Conservation (phyloP, 768 basidiomycete genomes). For the Sarcodon aspratus region DNA sequence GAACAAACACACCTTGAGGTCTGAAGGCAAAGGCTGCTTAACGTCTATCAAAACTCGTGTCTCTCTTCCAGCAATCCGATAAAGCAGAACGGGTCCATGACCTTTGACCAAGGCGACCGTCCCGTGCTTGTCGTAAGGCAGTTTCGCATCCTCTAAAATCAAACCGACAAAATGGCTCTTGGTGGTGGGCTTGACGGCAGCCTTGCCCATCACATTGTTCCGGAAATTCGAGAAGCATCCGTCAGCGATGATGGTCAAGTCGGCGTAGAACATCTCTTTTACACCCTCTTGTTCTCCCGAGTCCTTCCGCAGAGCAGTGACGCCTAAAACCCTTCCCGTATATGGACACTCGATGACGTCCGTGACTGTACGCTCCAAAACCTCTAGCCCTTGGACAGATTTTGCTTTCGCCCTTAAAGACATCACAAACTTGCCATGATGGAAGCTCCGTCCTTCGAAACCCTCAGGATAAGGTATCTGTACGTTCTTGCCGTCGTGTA, state of each 20-base stretch:
- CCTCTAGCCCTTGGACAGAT: conserved; percentile 52
- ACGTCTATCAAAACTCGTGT: conserved; percentile 93
- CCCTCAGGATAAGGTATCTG: conserved; percentile 80
- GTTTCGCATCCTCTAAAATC: conserved; percentile 62
- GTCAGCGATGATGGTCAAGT: conserved; percentile 83
- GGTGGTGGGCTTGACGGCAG: conserved; percentile 37
- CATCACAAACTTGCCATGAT: conserved; percentile 88
- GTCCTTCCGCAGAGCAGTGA: conserved; percentile 41
- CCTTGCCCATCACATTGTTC: conserved; percentile 43
- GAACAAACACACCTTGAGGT: conserved; percentile 50
- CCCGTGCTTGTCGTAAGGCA: conserved; percentile 71
- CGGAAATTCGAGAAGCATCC: conserved; percentile 95
- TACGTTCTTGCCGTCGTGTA: conserved; percentile 54
- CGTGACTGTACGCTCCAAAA: conserved; percentile 78
- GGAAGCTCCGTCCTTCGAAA: conserved; percentile 76
- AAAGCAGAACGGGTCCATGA: conserved; percentile 81
- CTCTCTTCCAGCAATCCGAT: conserved; percentile 83
- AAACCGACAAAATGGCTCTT: conserved; percentile 80
- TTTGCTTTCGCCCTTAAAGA: conserved; percentile 57
- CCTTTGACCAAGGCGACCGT: conserved; percentile 77
- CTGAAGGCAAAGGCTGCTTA: conserved; percentile 70
- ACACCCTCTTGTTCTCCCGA: conserved; percentile 22
- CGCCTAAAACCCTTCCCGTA: conserved; percentile 50
- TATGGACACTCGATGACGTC: conserved; percentile 53
- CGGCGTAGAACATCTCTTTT: conserved; percentile 49